Evolutionary conservation across 495 filamentous ascomycete species (phyloP), one percentile per base, ranked within the genome.

Genomic region (Entonaema liquescens): DNA sequence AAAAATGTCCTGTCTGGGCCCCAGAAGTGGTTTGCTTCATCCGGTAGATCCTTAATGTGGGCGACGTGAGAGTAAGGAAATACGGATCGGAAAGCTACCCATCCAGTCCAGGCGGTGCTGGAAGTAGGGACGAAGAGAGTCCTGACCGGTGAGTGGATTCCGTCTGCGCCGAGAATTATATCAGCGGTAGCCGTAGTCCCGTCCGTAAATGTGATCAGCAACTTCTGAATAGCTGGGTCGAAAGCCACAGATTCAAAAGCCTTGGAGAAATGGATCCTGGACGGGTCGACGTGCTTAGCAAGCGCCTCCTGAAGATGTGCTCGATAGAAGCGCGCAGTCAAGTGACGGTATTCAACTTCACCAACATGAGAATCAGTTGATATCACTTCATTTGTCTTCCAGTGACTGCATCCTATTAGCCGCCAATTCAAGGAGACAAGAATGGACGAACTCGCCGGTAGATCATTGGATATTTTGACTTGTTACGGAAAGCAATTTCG

Each of bases 11-110:
- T 78, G 21, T 80, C 76, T 12, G 79, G 83, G 15, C 82, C 82
- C 83, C 83, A 85, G 78, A 83, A 85, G 47, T 84, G 83, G 17
- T 76, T 77, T 12, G 84, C 83, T 63, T 85, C 84, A 17, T 77
- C 62, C 6, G 82, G 83, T 4, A 86, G 47, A 65, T 78, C 70
- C 3, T 79, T 76, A 21, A 85, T 78, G 33, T 77, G 67, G 35
- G 79, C 77, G 3, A 83, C 78, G 40, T 81, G 62, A 1, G 76
- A 79, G 2, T 75, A 74, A 58, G 81, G 80, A 40, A 86, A 84
- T 5, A 83, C 81, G n/a, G 80, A 78, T 47, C 83, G 76, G 73
- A 84, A 81, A 7, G 81, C 79, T 2, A 83, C 77, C 74, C 79
- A 82, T 3, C 83, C 83, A 23, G 76, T 83, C 74, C 82, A 83